Percentiles rank a stretch among this genome's conserved stretches.
Conservation (phyloP, 495 filamentous ascomycete species). For the Oleoguttula mirabilis region DNA sequence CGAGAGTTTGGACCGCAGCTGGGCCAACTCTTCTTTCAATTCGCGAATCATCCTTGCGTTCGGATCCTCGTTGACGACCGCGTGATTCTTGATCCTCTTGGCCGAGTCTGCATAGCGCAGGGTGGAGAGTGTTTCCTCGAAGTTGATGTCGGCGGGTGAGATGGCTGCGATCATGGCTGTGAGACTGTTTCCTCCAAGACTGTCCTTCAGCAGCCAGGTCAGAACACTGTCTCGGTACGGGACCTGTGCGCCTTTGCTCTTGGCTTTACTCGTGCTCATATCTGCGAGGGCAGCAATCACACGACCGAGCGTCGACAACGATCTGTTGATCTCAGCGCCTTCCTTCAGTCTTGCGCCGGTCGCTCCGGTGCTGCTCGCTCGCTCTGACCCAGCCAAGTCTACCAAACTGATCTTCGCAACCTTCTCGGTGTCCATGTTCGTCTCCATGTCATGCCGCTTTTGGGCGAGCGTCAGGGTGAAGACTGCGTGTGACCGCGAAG, state of each 20-base stretch:
- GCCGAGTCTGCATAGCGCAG: constrained; percentile 94
- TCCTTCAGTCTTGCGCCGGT: constrained; percentile 94
- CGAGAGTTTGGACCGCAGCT: constrained; percentile 76
- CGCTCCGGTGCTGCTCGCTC: constrained; percentile 89
- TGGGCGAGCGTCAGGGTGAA: constrained; percentile 95
- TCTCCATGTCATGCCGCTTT: constrained; percentile 84
- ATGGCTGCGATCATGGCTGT: constrained; percentile 99
- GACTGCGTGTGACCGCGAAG: constrained; percentile 92
- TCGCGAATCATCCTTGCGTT: constrained; percentile 98
- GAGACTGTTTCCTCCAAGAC: constrained; percentile 96
- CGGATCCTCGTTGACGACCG: constrained; percentile 96
- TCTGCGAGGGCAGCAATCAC: constrained; percentile 96
- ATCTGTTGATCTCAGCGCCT: constrained; percentile 97
- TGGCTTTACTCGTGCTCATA: constrained; percentile 61
- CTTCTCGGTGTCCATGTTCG: constrained; percentile 92
- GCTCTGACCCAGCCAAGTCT: constrained; percentile 93
- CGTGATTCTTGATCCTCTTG: constrained; percentile 99
- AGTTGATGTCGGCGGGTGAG: constrained; percentile 97
- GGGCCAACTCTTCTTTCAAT: constrained; percentile 84
- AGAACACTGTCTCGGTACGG: constrained; percentile 95
- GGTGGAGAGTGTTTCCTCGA: constrained; percentile 92
- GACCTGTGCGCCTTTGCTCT: constrained; percentile 61
- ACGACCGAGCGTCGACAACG: constrained; percentile 89
- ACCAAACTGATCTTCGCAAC: constrained; percentile 96
- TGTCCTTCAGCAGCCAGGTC: constrained; percentile 96